Conservation (phyloP, 1,284 basidiomycete species). For the Clitocybe nebularis region DNA sequence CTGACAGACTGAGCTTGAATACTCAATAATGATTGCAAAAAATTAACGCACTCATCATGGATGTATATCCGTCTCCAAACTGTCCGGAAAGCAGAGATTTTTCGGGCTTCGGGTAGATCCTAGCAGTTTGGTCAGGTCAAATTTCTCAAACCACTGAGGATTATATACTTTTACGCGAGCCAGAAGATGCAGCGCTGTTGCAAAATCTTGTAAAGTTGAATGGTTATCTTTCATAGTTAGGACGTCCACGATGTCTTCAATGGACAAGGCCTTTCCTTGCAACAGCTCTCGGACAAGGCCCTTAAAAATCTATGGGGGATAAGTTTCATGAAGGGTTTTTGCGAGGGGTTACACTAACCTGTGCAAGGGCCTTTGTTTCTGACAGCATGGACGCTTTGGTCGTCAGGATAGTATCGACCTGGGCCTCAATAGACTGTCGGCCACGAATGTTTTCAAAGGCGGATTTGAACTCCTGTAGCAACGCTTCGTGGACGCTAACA, state of each 20-base stretch:
- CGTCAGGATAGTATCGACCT: constrained; percentile 59
- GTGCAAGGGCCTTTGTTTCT: constrained; percentile 41
- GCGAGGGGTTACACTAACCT: too few relatives aligned
- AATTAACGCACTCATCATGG: constrained; percentile 69
- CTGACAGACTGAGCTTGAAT: constrained; percentile 32
- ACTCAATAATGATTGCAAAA: constrained; percentile 4
- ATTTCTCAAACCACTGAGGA: neutral
- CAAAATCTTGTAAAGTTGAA: constrained; percentile 53
- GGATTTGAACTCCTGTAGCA: constrained; percentile 56
- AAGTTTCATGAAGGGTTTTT: too few relatives aligned
- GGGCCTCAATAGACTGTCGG: constrained; percentile 62
- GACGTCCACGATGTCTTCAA: constrained; percentile 69
- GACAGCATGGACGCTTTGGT: constrained; percentile 47
- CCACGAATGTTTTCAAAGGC: constrained; percentile 44
- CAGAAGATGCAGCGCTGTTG: constrained; percentile 62
- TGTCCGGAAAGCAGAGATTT: constrained; percentile 63
- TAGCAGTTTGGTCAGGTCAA: constrained; percentile 22
- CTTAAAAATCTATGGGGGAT: constrained; percentile 45
- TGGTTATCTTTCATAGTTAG: constrained; percentile 69
- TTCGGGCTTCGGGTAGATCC: constrained; percentile 68
- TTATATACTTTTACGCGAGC: constrained; percentile 47
- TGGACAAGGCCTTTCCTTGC: constrained; percentile 62
- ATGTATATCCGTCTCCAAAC: constrained; percentile 88
- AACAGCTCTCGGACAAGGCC: constrained; percentile 60
- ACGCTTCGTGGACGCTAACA: constrained; percentile 65